Percentiles rank a stretch among this genome's conserved stretches.
Conservation (phyloP, 768 basidiomycete species). For the Collybia nuda region DNA sequence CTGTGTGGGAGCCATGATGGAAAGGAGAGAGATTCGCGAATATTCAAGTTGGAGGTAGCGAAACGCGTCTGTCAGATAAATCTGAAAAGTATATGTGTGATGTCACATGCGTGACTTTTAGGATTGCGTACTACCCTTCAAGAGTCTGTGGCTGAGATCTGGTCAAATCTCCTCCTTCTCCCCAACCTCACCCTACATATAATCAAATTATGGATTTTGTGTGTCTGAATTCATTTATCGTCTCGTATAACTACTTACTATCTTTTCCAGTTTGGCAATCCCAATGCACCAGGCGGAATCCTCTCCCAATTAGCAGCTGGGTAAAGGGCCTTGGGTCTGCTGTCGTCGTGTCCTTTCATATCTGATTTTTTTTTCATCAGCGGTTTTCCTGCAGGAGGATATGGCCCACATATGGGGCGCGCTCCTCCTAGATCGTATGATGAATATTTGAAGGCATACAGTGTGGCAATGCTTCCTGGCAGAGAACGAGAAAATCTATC, state of each 20-base stretch:
- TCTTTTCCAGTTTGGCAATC: constrained; percentile 37
- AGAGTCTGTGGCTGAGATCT: constrained; percentile 2
- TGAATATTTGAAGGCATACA: constrained; percentile 93
- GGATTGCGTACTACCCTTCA: constrained; percentile 17
- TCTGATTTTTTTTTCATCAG: constrained; percentile 30
- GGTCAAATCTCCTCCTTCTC: neutral
- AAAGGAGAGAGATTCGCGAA: constrained; percentile 15
- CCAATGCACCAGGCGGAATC: constrained; percentile 57
- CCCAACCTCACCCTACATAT: neutral
- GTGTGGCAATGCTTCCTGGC: constrained; percentile 90
- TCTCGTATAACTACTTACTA: constrained; percentile 5
- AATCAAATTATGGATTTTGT: constrained; percentile 43
- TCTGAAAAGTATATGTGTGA: constrained; percentile 20
- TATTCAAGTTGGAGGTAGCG: neutral
- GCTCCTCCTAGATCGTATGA: constrained; percentile 78
- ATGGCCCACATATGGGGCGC: constrained; percentile 43
- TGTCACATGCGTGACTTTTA: constrained; percentile 34
- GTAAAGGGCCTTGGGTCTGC: constrained; percentile 14
- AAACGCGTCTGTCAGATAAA: constrained; percentile 28
- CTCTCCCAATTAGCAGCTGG: constrained; percentile 70
- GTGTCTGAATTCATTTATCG: constrained; percentile 14
- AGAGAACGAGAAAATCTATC: constrained; percentile 87
- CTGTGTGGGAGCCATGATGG: constrained; percentile 32
- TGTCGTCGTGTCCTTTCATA: neutral
- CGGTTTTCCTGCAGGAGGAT: constrained; percentile 48